Evolutionary conservation across 1,284 basidiomycete genomes (phyloP), one percentile per base, ranked within the genome.

Genomic region (Mycosarcoma mackinlayi): DNA sequence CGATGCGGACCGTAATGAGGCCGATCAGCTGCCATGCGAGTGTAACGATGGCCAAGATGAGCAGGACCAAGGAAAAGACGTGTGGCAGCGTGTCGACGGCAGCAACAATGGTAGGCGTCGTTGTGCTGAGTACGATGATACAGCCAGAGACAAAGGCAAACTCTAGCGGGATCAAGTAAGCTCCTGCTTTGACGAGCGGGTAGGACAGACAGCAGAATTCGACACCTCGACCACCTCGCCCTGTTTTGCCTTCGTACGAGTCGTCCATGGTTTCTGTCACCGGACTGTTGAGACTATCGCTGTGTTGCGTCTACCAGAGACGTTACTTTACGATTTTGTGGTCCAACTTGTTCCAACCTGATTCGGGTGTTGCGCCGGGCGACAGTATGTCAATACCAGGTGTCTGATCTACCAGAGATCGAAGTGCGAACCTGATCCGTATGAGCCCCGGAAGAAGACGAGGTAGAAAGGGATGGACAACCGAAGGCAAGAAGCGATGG

Each of bases 141-240:
- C 59, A 69, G 13, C 63, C 50, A 4, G 65, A 44, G 4, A 75
- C 70, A 38, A 75, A 61, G 23, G 55, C 59, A 38, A 56, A 71
- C 28, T 75, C 73, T 35, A 75, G 54, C 8, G 64, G 45, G 39
- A 73, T 61, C 7, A 73, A 54, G 56, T 75, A 75, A 18, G 66
- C 51, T 3, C 73, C 73, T 0, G 50, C 51, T 39, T 75, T 75
- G 55, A 75, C 54, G 31, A 75, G 62, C 3, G 73, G 66, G 19
- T 73, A 56, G 14, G 57, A 42, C 1, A 64, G 56, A 31, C 71
- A 73, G 71, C 71, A 73, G 47, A 73, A 73, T 23, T 70, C 63
- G 3, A 61, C 19, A 6, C 71, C 71, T 35, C 65, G 34, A 6
- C 54, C 28, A 6, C 51, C 31, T 31, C 53, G 48, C 7, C 42